Base-by-base conservation (phyloP, 2,329 filamentous ascomycete genomes). In the Penicillium brasilianum region DNA sequence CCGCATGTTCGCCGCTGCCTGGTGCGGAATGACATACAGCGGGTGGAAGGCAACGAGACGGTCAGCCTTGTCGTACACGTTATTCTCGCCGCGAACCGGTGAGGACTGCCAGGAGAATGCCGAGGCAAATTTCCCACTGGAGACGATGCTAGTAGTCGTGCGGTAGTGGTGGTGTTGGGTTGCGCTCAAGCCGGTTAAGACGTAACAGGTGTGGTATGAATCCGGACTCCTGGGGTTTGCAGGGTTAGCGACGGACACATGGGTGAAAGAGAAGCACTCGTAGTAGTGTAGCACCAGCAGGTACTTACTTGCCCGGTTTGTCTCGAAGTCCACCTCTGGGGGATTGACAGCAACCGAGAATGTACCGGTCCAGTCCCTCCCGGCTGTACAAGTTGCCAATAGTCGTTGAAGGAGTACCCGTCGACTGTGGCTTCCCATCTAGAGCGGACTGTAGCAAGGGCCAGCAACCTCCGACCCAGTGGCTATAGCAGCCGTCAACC, bases 391-490 rank as follows among this genome's bases (percentile, higher is more conserved):
- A 72, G 63, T 72, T 77, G 49, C 74, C 69, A 28, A 69, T 65
- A 57, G 70, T 62, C 16, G 67, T 62, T 14, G 69, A 62, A 6
- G 68, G 62, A 48, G 65, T 63, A 22, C 63, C 63, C 32, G 67
- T 55, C 46, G 68, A 65, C 55, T 68, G 64, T 57, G 76, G 77
- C 58, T 82, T 81, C 30, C 85, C 86, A 67, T 85, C 84, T 60
- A 95, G 79, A 57, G 89, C 89, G 59, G 92, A 91, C 80, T 97
- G 90, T 68, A 98, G 83, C 66, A 99, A 80, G 49, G 94, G 90
- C 92, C 93, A 99, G 80, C 93, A 98, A 57, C 90, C 91, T 57
- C 95, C 95, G 36, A 97, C 90, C 95, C 95, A 99, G 78, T 97
- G 94, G 75, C 92, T 96, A 81, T 99, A 99, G 80, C 95, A 99